Evolutionary conservation across 2,329 filamentous ascomycete species (phyloP).

Genomic region (Cladobotryum protrusum): DNA sequence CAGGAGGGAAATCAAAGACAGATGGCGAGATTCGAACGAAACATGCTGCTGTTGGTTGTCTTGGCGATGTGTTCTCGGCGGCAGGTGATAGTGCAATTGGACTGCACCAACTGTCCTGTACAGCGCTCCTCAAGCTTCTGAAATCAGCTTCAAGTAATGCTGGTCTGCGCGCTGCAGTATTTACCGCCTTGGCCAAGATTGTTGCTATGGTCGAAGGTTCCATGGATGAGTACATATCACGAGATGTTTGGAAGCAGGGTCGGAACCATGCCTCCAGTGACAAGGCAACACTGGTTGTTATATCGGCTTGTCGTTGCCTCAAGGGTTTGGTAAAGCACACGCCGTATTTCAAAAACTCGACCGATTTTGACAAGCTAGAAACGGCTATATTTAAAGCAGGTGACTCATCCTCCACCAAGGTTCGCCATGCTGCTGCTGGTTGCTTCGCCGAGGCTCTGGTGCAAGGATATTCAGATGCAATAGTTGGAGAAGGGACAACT

Average conservation of each 20-base stretch:
- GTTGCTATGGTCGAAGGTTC: constrained; percentile 67
- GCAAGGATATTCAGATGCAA: constrained; percentile 60
- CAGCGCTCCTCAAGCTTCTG: constrained; percentile 67
- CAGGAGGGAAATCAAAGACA: constrained; percentile 63
- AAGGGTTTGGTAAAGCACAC: constrained; percentile 67
- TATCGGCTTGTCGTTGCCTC: constrained; percentile 72
- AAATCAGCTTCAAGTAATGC: constrained; percentile 76
- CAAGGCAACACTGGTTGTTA: constrained; percentile 75
- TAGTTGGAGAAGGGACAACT: constrained; percentile 39
- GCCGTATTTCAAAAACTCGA: constrained; percentile 76
- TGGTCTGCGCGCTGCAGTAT: constrained; percentile 72
- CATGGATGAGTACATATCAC: constrained; percentile 76
- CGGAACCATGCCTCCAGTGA: constrained; percentile 70
- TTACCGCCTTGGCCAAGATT: constrained; percentile 70
- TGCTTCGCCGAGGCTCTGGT: constrained; percentile 79
- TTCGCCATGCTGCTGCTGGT: constrained; percentile 80
- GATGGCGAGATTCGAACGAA: constrained; percentile 74
- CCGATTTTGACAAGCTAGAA: constrained; percentile 86
- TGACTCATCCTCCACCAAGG: constrained; percentile 67
- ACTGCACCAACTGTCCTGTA: constrained; percentile 68
- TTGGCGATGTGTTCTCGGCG: constrained; percentile 85
- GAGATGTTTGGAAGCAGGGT: constrained; percentile 89
- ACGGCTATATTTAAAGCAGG: constrained; percentile 77
- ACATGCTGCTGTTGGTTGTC: constrained; percentile 79
- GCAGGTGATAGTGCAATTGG: constrained; percentile 90